phyloP scores from a whole-genome alignment of 225 moss, liverwort and hornwort species.

The Polytrichum commune region DNA sequence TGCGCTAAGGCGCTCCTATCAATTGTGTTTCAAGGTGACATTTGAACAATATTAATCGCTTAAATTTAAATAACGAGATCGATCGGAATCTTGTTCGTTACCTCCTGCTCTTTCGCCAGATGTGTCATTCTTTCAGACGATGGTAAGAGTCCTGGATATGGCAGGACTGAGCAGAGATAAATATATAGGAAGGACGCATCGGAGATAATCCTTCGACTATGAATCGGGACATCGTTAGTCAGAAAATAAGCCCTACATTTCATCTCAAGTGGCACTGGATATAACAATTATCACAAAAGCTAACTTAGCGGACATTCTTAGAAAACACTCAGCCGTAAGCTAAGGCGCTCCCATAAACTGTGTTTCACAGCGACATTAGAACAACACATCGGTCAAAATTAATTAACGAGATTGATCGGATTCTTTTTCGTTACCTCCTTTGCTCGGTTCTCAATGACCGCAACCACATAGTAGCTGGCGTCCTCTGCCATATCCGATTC shows the following conservation, averaged over 20 bases:
- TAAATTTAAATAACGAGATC: neutral
- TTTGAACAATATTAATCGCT: neutral
- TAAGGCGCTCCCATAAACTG: neutral
- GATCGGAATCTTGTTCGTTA: constrained; percentile 1
- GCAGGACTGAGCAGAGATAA: too few relatives aligned
- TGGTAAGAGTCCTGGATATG: too few relatives aligned
- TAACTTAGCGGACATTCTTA: too few relatives aligned
- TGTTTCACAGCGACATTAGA: neutral
- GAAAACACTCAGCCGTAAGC: too few relatives aligned
- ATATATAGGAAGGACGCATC: too few relatives aligned
- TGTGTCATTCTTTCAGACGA: too few relatives aligned
- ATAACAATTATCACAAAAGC: too few relatives aligned
- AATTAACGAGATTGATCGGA: neutral
- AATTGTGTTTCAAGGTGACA: neutral
- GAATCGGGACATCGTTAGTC: too few relatives aligned
- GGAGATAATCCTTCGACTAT: too few relatives aligned
- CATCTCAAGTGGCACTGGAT: too few relatives aligned
- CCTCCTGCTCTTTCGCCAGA: constrained; percentile 27
- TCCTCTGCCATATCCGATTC: constrained; percentile 31
- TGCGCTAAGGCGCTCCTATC: neutral
- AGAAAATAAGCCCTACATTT: too few relatives aligned
- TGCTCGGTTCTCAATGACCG: constrained; percentile 58
- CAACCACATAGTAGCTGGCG: constrained; percentile 40
- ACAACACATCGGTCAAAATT: neutral
- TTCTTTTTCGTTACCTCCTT: constrained; percentile 37